Conservation (phyloP, 495 filamentous ascomycete genomes). For the Filosporella fistucella region DNA sequence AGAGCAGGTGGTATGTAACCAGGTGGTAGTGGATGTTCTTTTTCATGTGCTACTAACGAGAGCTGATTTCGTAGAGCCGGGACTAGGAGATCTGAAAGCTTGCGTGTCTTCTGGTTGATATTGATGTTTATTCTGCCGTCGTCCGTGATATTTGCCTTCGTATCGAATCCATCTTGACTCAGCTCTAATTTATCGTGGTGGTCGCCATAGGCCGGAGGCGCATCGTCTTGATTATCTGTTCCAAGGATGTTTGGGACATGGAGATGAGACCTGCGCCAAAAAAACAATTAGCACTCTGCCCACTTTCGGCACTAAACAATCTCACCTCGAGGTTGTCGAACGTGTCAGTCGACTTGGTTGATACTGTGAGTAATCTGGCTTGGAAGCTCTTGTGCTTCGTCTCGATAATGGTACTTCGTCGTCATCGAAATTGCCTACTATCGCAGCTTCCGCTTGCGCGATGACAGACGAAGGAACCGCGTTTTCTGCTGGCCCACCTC, state of each 20-base stretch:
- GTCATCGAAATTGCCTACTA: constrained; percentile 21
- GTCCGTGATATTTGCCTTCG: constrained; percentile 44
- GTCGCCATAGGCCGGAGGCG: constrained; percentile 45
- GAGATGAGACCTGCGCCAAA: constrained; percentile 8
- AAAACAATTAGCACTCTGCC: constrained; percentile 3
- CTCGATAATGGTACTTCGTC: neutral
- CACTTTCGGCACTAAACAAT: neutral
- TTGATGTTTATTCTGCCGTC: constrained; percentile 75
- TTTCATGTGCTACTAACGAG: constrained; percentile 34
- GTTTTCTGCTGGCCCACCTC: constrained; percentile 2
- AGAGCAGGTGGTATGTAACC: constrained; percentile 59
- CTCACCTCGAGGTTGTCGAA: constrained; percentile 1
- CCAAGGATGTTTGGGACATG: constrained; percentile 13
- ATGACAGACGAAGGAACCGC: constrained; percentile 25
- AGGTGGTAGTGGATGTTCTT: constrained; percentile 40
- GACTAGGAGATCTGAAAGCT: constrained; percentile 59
- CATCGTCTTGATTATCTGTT: constrained; percentile 1
- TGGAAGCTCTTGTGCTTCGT: neutral
- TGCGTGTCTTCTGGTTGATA: constrained; percentile 60
- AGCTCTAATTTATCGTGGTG: constrained; percentile 40
- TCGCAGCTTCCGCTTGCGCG: constrained; percentile 32
- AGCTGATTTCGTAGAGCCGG: constrained; percentile 61
- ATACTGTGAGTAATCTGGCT: constrained; percentile 2
- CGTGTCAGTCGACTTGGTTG: neutral
- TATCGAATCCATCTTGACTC: constrained; percentile 47